phyloP scores from a whole-genome alignment of 2,329 filamentous ascomycete species.

The Fusarium zealandicum region DNA sequence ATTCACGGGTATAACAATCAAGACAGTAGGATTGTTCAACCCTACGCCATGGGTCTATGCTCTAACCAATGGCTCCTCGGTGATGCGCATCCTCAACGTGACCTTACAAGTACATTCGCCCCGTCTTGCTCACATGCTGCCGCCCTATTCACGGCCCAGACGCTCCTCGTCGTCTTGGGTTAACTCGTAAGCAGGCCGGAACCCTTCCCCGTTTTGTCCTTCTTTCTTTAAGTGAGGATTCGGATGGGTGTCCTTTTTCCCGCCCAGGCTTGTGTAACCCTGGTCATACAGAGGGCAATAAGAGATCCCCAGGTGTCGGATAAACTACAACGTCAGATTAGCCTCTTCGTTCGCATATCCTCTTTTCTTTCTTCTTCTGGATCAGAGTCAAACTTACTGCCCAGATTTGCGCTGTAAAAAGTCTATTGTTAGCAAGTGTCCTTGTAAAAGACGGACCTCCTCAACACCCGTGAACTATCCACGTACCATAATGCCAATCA shows the following conservation, averaged over 20 bases:
- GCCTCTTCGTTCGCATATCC: neutral
- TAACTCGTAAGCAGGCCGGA: slow-evolving; percentile 78
- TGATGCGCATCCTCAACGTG: slow-evolving; percentile 14
- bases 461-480: too few relatives aligned
- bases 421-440: neutral
- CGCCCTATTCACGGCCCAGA: slow-evolving; percentile 69
- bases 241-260: slow-evolving; percentile 84
- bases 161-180: slow-evolving; percentile 79
- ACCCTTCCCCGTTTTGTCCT: slow-evolving; percentile 48
- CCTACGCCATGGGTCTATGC: slow-evolving; percentile 32
- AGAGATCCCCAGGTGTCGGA: slow-evolving; percentile 77
- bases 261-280: slow-evolving; percentile 92
- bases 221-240: slow-evolving; percentile 66
- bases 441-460: neutral
- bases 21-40: slow-evolving; percentile 1
- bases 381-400: slow-evolving; percentile 64
- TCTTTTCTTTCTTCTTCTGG: neutral
- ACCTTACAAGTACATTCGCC: slow-evolving; percentile 27
- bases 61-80: slow-evolving; percentile 18
- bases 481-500: slow-evolving; percentile 79
- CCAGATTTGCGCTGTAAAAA: slow-evolving; percentile 77
- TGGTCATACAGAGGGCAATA: slow-evolving; percentile 89
- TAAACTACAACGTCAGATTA: slow-evolving; percentile 64
- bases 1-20: neutral
- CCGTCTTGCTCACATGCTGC: neutral